These are phyloP conservation scores for Tephrocybe sp. DNA, from an alignment of 768 basidiomycete genomes.

Conservation along the genomic window DNA sequence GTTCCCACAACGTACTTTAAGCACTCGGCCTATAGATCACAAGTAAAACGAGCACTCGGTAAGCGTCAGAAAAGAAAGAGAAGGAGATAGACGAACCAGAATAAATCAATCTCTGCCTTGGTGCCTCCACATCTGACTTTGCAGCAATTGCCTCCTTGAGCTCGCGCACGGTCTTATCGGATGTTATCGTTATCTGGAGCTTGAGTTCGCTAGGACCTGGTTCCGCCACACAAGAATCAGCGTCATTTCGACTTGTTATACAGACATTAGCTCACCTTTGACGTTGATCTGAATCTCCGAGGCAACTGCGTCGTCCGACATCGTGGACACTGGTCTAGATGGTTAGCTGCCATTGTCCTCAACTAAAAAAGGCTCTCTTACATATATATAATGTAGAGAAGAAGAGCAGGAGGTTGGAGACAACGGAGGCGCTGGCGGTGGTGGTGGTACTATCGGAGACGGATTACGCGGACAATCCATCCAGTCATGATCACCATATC, in stretches of 20 bases:
- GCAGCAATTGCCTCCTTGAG: conserved; percentile 89
- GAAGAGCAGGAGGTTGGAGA: background rate
- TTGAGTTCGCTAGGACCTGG: conserved; percentile 88
- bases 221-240: background rate
- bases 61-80: background rate
- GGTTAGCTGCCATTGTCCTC: no score
- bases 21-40: conserved; percentile 54
- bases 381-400: background rate
- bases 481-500: no score
- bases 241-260: background rate
- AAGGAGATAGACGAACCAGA: conserved; percentile 55
- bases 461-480: background rate
- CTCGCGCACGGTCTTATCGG: conserved; percentile 84
- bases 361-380: no score
- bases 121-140: conserved; percentile 83
- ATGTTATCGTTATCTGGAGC: conserved; percentile 79
- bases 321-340: conserved; percentile 31
- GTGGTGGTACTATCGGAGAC: background rate
- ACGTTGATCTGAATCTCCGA: conserved; percentile 66
- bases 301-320: conserved; percentile 45
- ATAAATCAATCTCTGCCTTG: conserved; percentile 90
- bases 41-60: background rate
- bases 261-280: conserved; percentile 47
- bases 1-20: conserved; percentile 50
- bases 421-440: background rate